Evolutionary conservation across 352 stramenopile species (phyloP).

Genomic region (Pythium myriotylum): DNA sequence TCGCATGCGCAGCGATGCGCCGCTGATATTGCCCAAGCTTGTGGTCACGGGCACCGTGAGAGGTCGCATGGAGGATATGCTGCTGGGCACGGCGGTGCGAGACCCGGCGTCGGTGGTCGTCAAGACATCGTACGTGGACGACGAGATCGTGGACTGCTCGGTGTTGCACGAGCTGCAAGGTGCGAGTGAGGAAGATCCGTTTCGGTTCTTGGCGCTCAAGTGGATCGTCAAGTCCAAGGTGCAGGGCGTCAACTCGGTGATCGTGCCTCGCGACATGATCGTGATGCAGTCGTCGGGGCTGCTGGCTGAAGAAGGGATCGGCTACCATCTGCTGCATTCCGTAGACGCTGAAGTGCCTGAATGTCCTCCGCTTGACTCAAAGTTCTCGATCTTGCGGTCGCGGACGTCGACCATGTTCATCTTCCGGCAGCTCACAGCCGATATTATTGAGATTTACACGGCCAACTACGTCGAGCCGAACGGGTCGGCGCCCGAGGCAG

Average conservation of each 20-base stretch:
- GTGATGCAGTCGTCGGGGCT: conserved; percentile 22
- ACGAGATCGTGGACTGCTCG: conserved; percentile 48
- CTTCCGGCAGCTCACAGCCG: conserved; percentile 28
- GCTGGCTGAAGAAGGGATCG: conserved; percentile 22
- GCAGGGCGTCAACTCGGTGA: conserved; percentile 7
- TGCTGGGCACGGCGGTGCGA: conserved; percentile 47
- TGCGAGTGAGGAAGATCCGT: conserved; percentile 30
- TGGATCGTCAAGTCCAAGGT: conserved; percentile 27
- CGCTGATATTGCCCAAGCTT: conserved; percentile 18
- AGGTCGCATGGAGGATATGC: conserved; percentile 27
- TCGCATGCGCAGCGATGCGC: conserved; percentile 13
- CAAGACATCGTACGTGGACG: no score
- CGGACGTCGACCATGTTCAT: conserved; percentile 48
- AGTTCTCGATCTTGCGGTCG: conserved; percentile 37
- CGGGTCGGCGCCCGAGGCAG: conserved; percentile 42
- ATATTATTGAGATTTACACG: conserved; percentile 50
- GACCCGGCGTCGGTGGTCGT: conserved; percentile 51
- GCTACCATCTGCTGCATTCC: conserved; percentile 48
- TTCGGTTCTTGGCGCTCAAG: conserved; percentile 24
- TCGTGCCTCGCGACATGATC: no score
- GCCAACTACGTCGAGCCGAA: conserved; percentile 44
- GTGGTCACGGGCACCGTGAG: conserved; percentile 18
- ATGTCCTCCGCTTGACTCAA: conserved; percentile 29
- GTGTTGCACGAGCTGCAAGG: conserved; percentile 46
- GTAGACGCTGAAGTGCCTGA: conserved; percentile 37